Evolutionary conservation across 768 basidiomycete species (phyloP).

Genomic region (Suillus cothurnatus): DNA sequence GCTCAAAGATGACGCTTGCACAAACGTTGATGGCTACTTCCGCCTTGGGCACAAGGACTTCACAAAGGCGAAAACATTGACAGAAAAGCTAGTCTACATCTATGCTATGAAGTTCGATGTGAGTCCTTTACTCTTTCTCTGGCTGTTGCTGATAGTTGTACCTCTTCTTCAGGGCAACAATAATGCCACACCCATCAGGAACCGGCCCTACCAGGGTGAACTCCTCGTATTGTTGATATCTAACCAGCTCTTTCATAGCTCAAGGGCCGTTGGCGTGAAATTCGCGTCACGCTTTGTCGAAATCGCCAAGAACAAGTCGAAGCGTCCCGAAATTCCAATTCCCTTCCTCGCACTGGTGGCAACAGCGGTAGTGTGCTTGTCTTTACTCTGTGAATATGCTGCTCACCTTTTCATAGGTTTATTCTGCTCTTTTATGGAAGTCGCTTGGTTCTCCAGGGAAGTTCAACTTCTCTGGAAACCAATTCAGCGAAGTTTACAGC

Average conservation of each 20-base stretch:
- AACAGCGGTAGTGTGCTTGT: neutral
- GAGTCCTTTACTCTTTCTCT: neutral
- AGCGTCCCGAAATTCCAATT: neutral
- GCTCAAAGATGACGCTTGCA: neutral
- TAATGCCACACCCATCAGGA: neutral
- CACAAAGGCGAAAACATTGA: neutral
- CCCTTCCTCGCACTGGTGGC: neutral
- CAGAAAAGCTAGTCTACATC: neutral
- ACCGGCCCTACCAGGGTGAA: neutral
- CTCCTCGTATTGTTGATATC: neutral
- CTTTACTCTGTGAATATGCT: neutral
- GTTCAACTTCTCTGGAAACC: conserved; percentile 1
- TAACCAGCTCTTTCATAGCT: neutral
- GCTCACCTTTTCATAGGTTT: neutral
- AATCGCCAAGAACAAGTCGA: neutral
- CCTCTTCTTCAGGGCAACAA: neutral
- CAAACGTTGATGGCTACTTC: neutral
- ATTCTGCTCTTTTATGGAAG: neutral
- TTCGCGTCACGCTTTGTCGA: neutral
- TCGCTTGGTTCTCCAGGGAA: neutral
- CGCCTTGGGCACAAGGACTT: neutral
- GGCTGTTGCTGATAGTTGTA: neutral
- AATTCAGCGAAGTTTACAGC: neutral
- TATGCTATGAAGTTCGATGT: neutral
- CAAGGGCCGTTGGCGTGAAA: neutral